A percentile compares a stretch with the other conserved stretches of the same genome.
These are phyloP conservation scores for Penicillium atrosanguineum DNA, from an alignment of 495 filamentous ascomycete species.

Conservation along the genomic window DNA sequence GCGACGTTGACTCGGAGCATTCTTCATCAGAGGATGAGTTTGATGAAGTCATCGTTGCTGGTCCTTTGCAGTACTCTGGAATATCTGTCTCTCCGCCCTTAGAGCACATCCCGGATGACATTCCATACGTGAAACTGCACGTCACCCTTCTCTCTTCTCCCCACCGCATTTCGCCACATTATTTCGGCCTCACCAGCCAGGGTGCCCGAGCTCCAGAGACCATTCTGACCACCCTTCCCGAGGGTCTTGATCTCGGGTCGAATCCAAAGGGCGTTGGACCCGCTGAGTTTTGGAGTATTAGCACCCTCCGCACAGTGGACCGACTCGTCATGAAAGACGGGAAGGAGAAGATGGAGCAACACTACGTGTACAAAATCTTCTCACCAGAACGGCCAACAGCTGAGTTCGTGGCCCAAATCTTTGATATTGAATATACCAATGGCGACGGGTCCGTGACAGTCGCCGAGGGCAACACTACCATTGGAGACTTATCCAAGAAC, in stretches of 20 bases:
- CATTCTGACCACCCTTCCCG: conserved; percentile 81
- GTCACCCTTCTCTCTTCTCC: conserved; percentile 88
- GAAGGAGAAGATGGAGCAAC: conserved; percentile 36
- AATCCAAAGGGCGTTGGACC: conserved; percentile 59
- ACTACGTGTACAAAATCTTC: conserved; percentile 97
- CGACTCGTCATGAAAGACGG: conserved; percentile 50
- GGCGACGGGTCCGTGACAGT: conserved; percentile 11
- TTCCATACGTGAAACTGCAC: conserved; percentile 79
- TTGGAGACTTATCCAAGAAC: conserved; percentile 35
- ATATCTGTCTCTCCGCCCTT: conserved; percentile 55
- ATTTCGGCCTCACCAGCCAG: conserved; percentile 63
- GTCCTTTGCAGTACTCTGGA: conserved; percentile 72
- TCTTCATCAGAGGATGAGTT: conserved; percentile 46
- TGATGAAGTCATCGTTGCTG: conserved; percentile 77
- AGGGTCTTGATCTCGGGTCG: conserved; percentile 47
- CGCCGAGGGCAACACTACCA: conserved; percentile 21
- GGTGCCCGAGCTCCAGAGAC: conserved; percentile 58
- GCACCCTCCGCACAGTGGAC: conserved; percentile 61
- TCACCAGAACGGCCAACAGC: conserved; percentile 66
- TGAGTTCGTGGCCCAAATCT: conserved; percentile 55
- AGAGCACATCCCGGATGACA: conserved; percentile 58
- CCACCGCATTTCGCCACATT: conserved; percentile 59
- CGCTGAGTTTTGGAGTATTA: conserved; percentile 85
- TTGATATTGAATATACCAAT: conserved; percentile 28
- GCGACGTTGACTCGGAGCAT: conserved; percentile 10